Percentiles rank a stretch among this genome's conserved stretches.
phyloP scores from a whole-genome alignment of 345 rosid species.

The Lagerstroemia speciosa region DNA sequence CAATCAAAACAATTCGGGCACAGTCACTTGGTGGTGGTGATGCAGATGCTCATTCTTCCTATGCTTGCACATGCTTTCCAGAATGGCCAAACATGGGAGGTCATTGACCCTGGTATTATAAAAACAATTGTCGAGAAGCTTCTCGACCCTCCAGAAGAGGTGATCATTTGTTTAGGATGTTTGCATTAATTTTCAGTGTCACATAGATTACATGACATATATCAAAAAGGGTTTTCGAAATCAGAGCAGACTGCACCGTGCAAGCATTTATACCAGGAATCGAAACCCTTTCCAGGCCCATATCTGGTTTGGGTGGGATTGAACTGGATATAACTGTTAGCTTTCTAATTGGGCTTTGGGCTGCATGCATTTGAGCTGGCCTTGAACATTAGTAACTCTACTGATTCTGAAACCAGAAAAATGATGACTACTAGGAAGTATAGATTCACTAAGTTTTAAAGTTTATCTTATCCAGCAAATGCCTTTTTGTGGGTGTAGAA shows the following conservation, averaged over 20 bases:
- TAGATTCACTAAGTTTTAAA: not conserved
- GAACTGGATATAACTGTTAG: not conserved
- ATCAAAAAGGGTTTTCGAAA: not conserved
- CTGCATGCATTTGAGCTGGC: not conserved
- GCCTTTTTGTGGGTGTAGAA: too few relatives aligned
- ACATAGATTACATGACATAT: not conserved
- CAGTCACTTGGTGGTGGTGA: slow-evolving; percentile 88
- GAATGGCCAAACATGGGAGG: slow-evolving; percentile 87
- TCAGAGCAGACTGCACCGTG: not conserved
- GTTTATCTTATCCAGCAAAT: too few relatives aligned
- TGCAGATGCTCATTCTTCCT: slow-evolving; percentile 99
- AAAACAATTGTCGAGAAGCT: slow-evolving; percentile 97
- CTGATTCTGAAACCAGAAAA: not conserved
- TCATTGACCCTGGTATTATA: slow-evolving; percentile 74
- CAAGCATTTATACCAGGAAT: not conserved
- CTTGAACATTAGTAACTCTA: not conserved
- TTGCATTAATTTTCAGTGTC: not conserved
- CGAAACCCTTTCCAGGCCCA: not conserved
- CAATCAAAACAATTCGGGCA: slow-evolving; percentile 88
- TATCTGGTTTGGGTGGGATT: not conserved
- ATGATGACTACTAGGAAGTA: not conserved
- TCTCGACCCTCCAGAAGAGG: slow-evolving; percentile 99
- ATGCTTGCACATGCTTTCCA: slow-evolving; percentile 97
- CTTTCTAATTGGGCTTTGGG: not conserved
- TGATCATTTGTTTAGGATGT: slow-evolving; percentile 11